Conservation (phyloP, 129 eudicot species). For the Flaveria ramosissima region DNA sequence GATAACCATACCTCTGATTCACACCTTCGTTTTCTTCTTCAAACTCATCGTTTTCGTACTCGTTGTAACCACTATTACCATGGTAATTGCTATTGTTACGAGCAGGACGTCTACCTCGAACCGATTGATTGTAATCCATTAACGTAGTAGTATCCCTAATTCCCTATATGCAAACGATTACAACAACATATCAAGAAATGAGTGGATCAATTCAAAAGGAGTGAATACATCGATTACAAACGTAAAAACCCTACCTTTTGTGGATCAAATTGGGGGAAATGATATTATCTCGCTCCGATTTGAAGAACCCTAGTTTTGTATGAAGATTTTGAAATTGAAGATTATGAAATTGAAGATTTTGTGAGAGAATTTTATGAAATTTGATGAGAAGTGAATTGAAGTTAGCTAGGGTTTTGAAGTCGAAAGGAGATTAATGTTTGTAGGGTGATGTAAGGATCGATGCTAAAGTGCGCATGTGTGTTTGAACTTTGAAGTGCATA, state of each 20-base stretch:
- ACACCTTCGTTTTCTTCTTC: slow-evolving; percentile 44
- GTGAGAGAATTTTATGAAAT: too few relatives aligned
- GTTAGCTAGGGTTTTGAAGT: slow-evolving; percentile 29
- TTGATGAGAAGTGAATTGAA: background rate
- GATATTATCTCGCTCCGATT: background rate
- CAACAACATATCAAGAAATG: background rate
- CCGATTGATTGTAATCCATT: slow-evolving; percentile 43
- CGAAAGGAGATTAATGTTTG: slow-evolving; percentile 18
- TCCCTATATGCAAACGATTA: background rate
- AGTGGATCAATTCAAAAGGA: background rate
- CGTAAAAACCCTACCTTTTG: slow-evolving; percentile 12
- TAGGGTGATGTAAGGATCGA: slow-evolving; percentile 11
- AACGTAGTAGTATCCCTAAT: background rate
- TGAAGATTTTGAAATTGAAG: background rate
- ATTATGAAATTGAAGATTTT: background rate
- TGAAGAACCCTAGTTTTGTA: slow-evolving; percentile 11
- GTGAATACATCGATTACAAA: background rate
- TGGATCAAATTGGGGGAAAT: background rate
- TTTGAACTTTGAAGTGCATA: slow-evolving; percentile 33
- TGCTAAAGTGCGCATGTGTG: slow-evolving; percentile 35
- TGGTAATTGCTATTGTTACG: slow-evolving; percentile 42
- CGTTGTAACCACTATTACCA: slow-evolving; percentile 17
- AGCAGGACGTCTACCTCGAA: slow-evolving; percentile 43
- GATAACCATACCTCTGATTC: slow-evolving; percentile 31
- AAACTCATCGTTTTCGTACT: slow-evolving; percentile 45